Evolutionary conservation across 2,329 filamentous ascomycete species (phyloP), one percentile per base, ranked within the genome.

Genomic region (Cytospora mali): DNA sequence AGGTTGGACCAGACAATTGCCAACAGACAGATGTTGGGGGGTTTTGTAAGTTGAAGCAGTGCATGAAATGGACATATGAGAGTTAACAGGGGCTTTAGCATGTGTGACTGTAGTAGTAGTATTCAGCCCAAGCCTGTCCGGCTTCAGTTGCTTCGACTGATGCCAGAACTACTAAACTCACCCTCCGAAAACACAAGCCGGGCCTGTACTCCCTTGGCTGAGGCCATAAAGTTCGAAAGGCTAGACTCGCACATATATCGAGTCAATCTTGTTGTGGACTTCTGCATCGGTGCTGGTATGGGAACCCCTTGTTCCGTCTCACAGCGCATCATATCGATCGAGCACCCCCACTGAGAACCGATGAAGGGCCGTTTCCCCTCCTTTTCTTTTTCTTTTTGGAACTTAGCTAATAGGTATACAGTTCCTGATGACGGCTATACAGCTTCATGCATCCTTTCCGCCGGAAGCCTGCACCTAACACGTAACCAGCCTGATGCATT

Each of bases 341-440:
- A 9, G 3, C n/a, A n/a, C 4, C 7, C 18, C 5, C 35, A 42
- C 35, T 42, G 35, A 6, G 35, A 18, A 7, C 35, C 6, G 35
- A 18, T 42, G 18, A n/a, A 21, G 18, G 35, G 6, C 35, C n/a
- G n/a, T n/a, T n/a, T n/a, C n/a, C n/a, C n/a, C n/a, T n/a, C n/a
- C n/a, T n/a, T n/a, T n/a, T n/a, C n/a, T n/a, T n/a, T n/a, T n/a
- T n/a, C n/a, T 11, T 33, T 9, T 48, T 25, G 9, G n/a, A 50
- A 50, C 28, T 11, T 9, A 14, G 25, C 27, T 46, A 18, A 29
- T 27, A 13, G n/a, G 31, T 1, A 23, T 39, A 6, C 54, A 77
- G 75, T 81, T 16, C 79, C 79, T 2, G 79, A 82, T 61, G 79
- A 80, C 63, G 79, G 80, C 48, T 82, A 80, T 61, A 74, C 80